Evolutionary conservation across 345 rosid genomes (phyloP).

Genomic region (Corchorus capsularis): DNA sequence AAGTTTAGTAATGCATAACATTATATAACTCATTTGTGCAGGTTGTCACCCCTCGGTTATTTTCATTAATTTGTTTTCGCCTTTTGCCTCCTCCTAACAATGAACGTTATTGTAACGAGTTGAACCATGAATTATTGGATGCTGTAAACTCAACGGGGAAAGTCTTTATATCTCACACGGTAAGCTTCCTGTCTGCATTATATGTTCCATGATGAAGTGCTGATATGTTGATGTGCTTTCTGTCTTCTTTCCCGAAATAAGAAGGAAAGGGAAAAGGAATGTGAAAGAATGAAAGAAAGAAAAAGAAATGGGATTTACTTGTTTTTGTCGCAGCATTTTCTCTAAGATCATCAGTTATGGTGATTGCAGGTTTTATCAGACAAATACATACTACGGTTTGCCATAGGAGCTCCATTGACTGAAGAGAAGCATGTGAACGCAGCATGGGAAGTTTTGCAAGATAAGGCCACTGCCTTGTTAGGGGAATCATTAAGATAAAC

Average conservation of each 20-base stretch:
- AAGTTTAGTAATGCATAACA: background rate
- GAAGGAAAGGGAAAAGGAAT: background rate
- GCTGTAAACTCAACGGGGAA: constrained; percentile 81
- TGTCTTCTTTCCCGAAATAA: background rate
- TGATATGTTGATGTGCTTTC: background rate
- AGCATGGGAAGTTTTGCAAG: constrained; percentile 77
- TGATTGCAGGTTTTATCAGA: constrained; percentile 64
- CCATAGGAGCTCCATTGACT: constrained; percentile 87
- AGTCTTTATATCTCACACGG: constrained; percentile 82
- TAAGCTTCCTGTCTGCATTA: constrained; percentile 30
- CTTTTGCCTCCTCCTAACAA: constrained; percentile 39
- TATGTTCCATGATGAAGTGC: background rate
- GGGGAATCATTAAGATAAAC: constrained; percentile 17
- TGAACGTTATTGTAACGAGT: constrained; percentile 47
- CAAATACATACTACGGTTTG: constrained; percentile 62
- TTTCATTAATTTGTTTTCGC: constrained; percentile 80
- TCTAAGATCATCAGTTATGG: background rate
- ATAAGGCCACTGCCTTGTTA: constrained; percentile 56
- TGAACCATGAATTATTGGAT: constrained; percentile 64
- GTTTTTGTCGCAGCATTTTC: background rate
- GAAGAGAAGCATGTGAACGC: constrained; percentile 79
- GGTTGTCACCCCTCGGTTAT: constrained; percentile 75
- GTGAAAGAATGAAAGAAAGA: background rate
- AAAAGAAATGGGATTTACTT: too few species aligned
- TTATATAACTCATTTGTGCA: constrained; percentile 28